phyloP scores from a whole-genome alignment of 1,139 yeast species.

The Geotrichum europaeum region DNA sequence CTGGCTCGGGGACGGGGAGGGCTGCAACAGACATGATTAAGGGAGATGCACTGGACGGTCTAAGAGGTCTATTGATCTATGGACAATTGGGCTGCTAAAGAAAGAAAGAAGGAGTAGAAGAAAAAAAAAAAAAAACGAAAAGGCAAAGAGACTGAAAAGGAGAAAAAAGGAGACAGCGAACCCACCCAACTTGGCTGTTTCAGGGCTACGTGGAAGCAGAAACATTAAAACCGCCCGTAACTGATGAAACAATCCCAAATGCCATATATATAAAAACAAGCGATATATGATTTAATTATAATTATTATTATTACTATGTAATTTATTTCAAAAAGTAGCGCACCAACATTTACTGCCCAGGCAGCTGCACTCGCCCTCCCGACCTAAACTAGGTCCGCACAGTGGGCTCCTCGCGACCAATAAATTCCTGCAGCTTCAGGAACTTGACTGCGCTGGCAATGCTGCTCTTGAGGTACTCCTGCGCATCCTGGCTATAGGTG shows the following conservation, averaged over 20 bases:
- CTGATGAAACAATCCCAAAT: not conserved
- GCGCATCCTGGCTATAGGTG: constrained; percentile 51
- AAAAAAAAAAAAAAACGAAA: not conserved
- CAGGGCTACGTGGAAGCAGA: not conserved
- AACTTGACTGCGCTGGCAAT: constrained; percentile 59
- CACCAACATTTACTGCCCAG: not conserved
- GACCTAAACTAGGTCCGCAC: constrained; percentile 58
- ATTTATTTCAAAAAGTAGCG: no score
- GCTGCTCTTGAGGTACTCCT: constrained; percentile 59
- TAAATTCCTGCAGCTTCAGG: constrained; percentile 63
- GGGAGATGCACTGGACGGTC: not conserved
- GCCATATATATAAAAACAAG: not conserved
- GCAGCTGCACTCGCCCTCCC: not conserved
- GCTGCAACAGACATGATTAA: constrained; percentile 10
- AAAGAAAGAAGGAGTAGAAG: not conserved
- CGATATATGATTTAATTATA: not conserved
- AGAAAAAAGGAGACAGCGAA: not conserved
- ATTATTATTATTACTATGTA: no score
- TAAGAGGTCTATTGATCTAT: not conserved
- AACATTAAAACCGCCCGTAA: not conserved
- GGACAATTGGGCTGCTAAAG: not conserved
- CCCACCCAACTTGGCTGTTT: not conserved
- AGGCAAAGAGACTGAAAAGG: not conserved
- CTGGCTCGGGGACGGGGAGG: constrained; percentile 1
- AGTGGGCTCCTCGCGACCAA: constrained; percentile 84